These are phyloP conservation scores for Marasmius oreades DNA, from an alignment of 1,284 basidiomycete species.

Conservation along the genomic window DNA sequence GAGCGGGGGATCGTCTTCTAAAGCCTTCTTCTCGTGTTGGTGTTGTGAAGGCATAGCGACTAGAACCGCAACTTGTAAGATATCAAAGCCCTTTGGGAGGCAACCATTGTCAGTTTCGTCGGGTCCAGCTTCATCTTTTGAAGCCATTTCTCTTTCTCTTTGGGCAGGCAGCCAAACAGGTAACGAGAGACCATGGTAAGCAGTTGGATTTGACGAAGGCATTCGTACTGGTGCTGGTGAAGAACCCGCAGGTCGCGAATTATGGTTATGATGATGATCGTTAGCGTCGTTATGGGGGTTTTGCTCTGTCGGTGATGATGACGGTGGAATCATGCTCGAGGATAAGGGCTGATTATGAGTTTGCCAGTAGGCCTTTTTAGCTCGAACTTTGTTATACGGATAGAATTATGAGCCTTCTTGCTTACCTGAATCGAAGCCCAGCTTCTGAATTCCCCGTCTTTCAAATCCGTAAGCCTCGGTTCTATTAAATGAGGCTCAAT, in stretches of 20 bases:
- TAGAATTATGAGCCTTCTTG: neutral
- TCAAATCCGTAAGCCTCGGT: conserved; percentile 1
- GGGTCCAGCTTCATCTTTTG: neutral
- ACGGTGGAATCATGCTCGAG: neutral
- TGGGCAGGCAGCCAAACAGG: conserved; percentile 7
- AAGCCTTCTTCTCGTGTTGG: neutral
- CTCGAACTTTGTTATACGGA: neutral
- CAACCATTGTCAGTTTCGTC: conserved; percentile 14
- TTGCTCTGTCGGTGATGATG: neutral
- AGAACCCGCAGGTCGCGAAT: neutral
- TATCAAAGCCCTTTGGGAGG: conserved; percentile 13
- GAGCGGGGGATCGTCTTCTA: neutral
- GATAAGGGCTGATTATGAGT: conserved; percentile 2
- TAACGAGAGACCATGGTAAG: conserved; percentile 12
- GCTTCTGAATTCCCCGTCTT: neutral
- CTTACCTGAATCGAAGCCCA: conserved; percentile 13
- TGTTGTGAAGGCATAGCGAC: conserved; percentile 28
- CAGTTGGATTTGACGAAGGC: conserved; percentile 10
- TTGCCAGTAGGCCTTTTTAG: neutral
- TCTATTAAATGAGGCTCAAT: conserved; percentile 18
- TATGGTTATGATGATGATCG: neutral
- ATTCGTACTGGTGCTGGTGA: conserved; percentile 4
- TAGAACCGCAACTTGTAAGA: conserved; percentile 28
- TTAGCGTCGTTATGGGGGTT: neutral
- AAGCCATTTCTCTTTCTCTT: neutral